phyloP scores from a whole-genome alignment of 257 asterid genomes.

The Galeopsis tetrahit region DNA sequence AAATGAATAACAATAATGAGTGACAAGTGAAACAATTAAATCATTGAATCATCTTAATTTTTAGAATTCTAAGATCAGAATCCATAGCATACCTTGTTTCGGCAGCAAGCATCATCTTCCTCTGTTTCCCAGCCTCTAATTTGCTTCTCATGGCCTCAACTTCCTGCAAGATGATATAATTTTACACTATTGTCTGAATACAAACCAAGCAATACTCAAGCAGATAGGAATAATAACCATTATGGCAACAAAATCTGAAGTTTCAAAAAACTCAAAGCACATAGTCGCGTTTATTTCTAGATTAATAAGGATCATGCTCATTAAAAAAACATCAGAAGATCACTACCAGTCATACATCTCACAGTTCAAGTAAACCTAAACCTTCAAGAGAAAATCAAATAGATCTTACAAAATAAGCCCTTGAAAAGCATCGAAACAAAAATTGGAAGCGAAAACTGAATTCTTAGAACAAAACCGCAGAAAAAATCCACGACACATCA shows the following conservation, averaged over 20 bases:
- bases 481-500: background rate
- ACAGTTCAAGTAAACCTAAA: slow-evolving; percentile 11
- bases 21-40: background rate
- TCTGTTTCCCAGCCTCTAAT: slow-evolving; percentile 62
- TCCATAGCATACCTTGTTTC: slow-evolving; percentile 72
- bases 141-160: slow-evolving; percentile 52
- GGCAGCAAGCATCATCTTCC: slow-evolving; percentile 64
- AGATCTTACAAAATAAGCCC: slow-evolving; percentile 15
- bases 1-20: slow-evolving; percentile 13
- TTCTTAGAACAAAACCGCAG: background rate
- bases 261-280: background rate
- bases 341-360: background rate
- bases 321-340: background rate
- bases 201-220: background rate
- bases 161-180: slow-evolving; percentile 52
- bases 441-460: background rate
- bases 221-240: background rate
- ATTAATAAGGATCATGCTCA: slow-evolving; percentile 15
- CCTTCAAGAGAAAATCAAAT: slow-evolving; percentile 11
- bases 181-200: background rate
- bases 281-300: background rate
- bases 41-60: background rate
- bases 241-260: slow-evolving; percentile 13
- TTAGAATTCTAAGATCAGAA: background rate
- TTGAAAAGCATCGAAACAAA: background rate